Evolutionary conservation across 768 basidiomycete genomes (phyloP).

Genomic region (Galerina marginata): DNA sequence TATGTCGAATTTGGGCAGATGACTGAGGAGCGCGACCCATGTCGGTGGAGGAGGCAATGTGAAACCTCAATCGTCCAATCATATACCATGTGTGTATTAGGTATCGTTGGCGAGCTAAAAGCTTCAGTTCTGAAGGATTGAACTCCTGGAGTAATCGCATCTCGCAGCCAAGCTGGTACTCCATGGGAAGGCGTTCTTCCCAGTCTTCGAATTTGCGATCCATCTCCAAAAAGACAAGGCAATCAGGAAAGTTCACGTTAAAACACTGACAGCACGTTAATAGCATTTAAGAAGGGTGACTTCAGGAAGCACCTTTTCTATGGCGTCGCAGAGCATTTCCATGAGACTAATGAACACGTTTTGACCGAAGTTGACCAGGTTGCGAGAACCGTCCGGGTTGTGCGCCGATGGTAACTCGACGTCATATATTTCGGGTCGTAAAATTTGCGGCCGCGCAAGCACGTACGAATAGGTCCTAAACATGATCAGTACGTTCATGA

Average conservation of each 20-base stretch:
- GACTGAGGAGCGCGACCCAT: constrained; percentile 29
- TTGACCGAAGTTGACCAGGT: constrained; percentile 43
- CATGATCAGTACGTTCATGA: background rate
- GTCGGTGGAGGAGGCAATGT: constrained; percentile 47
- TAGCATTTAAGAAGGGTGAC: constrained; percentile 2
- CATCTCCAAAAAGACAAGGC: constrained; percentile 43
- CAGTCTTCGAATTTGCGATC: constrained; percentile 50
- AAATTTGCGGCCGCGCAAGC: constrained; percentile 51
- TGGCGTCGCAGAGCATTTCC: constrained; percentile 44
- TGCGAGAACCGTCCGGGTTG: constrained; percentile 36
- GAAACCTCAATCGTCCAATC: constrained; percentile 48
- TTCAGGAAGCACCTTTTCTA: constrained; percentile 36
- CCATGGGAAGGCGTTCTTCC: constrained; percentile 45
- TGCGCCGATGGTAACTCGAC: constrained; percentile 39
- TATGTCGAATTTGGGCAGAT: constrained; percentile 33
- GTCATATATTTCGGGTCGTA: constrained; percentile 40
- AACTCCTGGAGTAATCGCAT: constrained; percentile 31
- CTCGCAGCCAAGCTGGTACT: constrained; percentile 42
- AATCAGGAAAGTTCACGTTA: constrained; percentile 37
- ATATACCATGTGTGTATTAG: constrained; percentile 54
- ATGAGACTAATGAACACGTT: constrained; percentile 41
- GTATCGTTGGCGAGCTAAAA: constrained; percentile 46
- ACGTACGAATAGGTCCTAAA: constrained; percentile 38
- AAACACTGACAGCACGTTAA: constrained; percentile 38
- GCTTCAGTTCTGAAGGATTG: constrained; percentile 33